Percentiles rank a stretch among this genome's conserved stretches.
Conservation (phyloP, 805 yeast species). For the Schwanniomyces sp. region DNA sequence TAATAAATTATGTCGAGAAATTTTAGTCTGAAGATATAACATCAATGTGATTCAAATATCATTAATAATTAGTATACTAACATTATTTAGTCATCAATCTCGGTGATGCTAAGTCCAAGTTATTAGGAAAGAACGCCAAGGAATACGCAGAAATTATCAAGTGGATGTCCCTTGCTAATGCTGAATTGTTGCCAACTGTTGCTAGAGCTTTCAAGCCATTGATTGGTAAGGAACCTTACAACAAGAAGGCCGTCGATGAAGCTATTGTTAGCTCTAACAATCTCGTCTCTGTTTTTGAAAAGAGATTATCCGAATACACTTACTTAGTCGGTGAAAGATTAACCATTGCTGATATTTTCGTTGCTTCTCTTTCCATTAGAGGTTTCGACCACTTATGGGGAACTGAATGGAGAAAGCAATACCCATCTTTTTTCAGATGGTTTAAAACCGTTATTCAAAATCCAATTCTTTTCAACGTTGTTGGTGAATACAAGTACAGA, state of each 20-base stretch:
- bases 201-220: conserved; percentile 58
- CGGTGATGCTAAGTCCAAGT: conserved; percentile 43
- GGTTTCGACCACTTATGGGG: conserved; percentile 64
- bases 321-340: conserved; percentile 66
- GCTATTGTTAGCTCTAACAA: conserved; percentile 37
- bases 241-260: conserved; percentile 66
- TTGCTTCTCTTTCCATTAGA: conserved; percentile 50
- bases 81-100: conserved; percentile 43
- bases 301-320: conserved; percentile 57
- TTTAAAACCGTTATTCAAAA: conserved; percentile 52
- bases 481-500: conserved; percentile 54
- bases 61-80: conserved; percentile 6
- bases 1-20: conserved; percentile 73
- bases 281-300: conserved; percentile 49
- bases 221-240: conserved; percentile 68
- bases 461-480: conserved; percentile 49
- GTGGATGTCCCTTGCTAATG: conserved; percentile 78
- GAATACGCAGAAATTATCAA: conserved; percentile 67
- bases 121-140: conserved; percentile 64
- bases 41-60: not conserved
- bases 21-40: conserved; percentile 46
- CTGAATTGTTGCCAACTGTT: conserved; percentile 55
- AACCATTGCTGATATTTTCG: conserved; percentile 59
- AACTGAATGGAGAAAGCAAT: conserved; percentile 57
- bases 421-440: conserved; percentile 73